Evolutionary conservation across 306 rosid genomes (phyloP).

Genomic region (Carpinus fangiana): DNA sequence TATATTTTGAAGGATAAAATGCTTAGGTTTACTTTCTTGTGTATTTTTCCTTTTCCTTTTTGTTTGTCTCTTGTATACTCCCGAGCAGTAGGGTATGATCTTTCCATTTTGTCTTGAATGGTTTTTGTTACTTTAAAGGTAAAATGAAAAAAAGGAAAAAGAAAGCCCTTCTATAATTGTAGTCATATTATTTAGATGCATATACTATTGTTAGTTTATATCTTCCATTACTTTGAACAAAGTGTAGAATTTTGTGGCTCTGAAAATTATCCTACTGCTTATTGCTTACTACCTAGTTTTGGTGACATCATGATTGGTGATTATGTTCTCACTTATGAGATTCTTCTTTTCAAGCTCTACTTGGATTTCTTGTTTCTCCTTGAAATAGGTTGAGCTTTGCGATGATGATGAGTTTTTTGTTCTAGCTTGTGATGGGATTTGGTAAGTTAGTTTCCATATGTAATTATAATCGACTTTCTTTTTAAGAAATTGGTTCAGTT

Average conservation of each 20-base stretch:
- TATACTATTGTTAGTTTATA: not conserved
- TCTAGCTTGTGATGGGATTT: constrained; percentile 95
- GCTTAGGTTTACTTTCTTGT: not conserved
- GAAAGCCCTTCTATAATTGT: not conserved
- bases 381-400: constrained; percentile 72
- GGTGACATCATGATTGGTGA: constrained; percentile 14
- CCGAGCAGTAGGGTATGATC: not conserved
- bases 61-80: not conserved
- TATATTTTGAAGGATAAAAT: not conserved
- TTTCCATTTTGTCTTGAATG: not conserved
- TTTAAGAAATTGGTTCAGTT: not conserved
- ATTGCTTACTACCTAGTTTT: not conserved
- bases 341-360: not conserved
- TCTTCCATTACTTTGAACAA: not conserved
- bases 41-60: not conserved
- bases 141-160: not conserved
- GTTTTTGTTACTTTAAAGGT: not conserved
- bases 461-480: not conserved
- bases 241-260: not conserved
- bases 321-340: not conserved
- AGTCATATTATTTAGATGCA: not conserved
- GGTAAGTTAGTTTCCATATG: constrained; percentile 50
- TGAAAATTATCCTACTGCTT: not conserved
- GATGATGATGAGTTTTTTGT: constrained; percentile 91
- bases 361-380: constrained; percentile 22